Evolutionary conservation across 2,329 filamentous ascomycete species (phyloP).

Genomic region (Stachybotrys echinatus): DNA sequence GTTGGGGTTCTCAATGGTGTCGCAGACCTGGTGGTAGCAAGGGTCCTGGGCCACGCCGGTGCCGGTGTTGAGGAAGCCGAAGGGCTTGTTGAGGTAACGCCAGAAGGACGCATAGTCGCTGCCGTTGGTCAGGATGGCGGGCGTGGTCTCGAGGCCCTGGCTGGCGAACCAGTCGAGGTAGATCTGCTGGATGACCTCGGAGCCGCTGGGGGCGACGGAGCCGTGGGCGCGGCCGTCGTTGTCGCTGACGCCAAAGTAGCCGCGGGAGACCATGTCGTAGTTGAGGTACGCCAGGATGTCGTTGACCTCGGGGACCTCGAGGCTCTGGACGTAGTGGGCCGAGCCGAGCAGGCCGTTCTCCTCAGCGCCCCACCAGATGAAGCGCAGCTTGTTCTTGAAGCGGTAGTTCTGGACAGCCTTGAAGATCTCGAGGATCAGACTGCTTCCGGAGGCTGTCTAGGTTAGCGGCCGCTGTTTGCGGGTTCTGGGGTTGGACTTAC

Average conservation of each 20-base stretch:
- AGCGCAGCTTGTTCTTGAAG: slow-evolving; percentile 17
- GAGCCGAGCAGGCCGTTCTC: slow-evolving; percentile 14
- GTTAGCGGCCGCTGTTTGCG: not conserved
- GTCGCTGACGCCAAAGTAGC: slow-evolving; percentile 14
- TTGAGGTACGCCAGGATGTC: slow-evolving; percentile 14
- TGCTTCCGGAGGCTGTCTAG: slow-evolving; percentile 9
- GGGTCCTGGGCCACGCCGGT: slow-evolving; percentile 17
- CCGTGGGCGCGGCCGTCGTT: slow-evolving; percentile 16
- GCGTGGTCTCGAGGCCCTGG: slow-evolving; percentile 22
- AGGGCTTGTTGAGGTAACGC: slow-evolving; percentile 20
- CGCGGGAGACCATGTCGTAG: slow-evolving; percentile 16
- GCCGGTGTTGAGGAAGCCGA: slow-evolving; percentile 13
- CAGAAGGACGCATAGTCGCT: slow-evolving; percentile 16
- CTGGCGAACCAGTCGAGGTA: slow-evolving; percentile 19
- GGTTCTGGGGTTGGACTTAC: not conserved
- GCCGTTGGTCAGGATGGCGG: slow-evolving; percentile 27
- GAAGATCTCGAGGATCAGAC: slow-evolving; percentile 12
- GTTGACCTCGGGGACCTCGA: slow-evolving; percentile 10
- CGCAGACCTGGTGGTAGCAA: slow-evolving; percentile 29
- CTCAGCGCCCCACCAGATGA: slow-evolving; percentile 15
- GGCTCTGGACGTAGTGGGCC: slow-evolving; percentile 11
- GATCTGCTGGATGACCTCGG: slow-evolving; percentile 17
- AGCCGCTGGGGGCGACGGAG: slow-evolving; percentile 18
- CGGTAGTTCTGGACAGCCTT: slow-evolving; percentile 14
- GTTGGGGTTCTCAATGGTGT: slow-evolving; percentile 31